Percentiles rank a stretch among this genome's conserved stretches.
phyloP scores from a whole-genome alignment of 768 basidiomycete genomes.

The Lentinula sp. region DNA sequence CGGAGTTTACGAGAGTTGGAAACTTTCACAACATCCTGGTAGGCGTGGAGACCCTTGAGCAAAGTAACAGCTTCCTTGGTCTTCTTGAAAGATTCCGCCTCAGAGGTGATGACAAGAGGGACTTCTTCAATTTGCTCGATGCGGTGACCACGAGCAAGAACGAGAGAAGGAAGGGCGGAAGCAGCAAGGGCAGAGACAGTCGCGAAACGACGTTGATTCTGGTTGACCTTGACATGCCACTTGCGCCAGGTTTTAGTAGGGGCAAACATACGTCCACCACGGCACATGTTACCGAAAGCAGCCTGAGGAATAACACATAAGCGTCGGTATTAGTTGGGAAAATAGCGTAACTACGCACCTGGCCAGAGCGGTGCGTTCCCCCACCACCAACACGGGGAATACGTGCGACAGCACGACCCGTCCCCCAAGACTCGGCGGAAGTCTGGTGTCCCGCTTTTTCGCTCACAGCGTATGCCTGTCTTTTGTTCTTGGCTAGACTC shows the following conservation, averaged over 20 bases:
- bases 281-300: constrained; percentile 99
- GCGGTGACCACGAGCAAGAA: constrained; percentile 98
- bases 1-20: constrained; percentile 96
- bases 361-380: constrained; percentile 97
- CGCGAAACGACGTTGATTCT: constrained; percentile 98
- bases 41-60: constrained; percentile 85
- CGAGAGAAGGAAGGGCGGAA: constrained; percentile 94
- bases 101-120: constrained; percentile 81
- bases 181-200: constrained; percentile 97
- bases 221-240: constrained; percentile 99
- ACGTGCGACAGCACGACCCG: constrained; percentile 99
- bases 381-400: constrained; percentile 99
- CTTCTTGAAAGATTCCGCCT: constrained; percentile 85
- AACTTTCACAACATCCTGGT: constrained; percentile 92
- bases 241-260: constrained; percentile 99
- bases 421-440: constrained; percentile 99
- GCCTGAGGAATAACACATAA: constrained; percentile 42
- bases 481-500: constrained; percentile 96
- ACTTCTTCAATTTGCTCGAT: constrained; percentile 97
- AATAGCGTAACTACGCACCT: constrained; percentile 42
- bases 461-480: constrained; percentile 94
- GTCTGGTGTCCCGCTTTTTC: constrained; percentile 99
- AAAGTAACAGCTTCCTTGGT: constrained; percentile 96
- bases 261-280: constrained; percentile 99
- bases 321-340: neutral